These are phyloP conservation scores for Wickerhamiella azymoides DNA, from an alignment of 805 yeast species.

Conservation along the genomic window DNA sequence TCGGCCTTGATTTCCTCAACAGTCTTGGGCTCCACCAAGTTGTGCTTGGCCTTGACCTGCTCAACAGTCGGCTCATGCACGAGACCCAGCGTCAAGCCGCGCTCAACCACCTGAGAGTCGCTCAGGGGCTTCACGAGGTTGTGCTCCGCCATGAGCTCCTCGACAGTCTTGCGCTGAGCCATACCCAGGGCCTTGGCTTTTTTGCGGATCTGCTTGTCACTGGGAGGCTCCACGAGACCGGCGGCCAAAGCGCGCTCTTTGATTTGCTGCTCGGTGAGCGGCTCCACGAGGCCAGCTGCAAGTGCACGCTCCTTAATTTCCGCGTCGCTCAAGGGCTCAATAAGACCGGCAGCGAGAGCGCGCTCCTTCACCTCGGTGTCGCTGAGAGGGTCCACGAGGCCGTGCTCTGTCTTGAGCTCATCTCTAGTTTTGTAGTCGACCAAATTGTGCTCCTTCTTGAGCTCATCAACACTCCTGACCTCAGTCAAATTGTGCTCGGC, in stretches of 20 bases:
- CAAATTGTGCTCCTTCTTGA: slow-evolving; percentile 14
- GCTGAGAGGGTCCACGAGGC: neutral
- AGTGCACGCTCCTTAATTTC: slow-evolving; percentile 8
- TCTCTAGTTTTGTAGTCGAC: slow-evolving; percentile 8
- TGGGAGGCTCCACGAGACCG: slow-evolving; percentile 11
- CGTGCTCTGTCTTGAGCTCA: slow-evolving; percentile 9
- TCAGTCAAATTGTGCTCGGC: slow-evolving; percentile 14
- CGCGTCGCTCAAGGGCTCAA: slow-evolving; percentile 6
- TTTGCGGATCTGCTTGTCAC: slow-evolving; percentile 3
- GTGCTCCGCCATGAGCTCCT: slow-evolving; percentile 13
- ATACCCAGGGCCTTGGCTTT: slow-evolving; percentile 19
- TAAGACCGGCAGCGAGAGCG: neutral
- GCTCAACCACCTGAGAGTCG: slow-evolving; percentile 32
- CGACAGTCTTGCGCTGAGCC: slow-evolving; percentile 7
- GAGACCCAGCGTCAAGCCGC: slow-evolving; percentile 56
- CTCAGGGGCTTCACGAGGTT: slow-evolving; percentile 13
- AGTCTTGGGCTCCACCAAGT: slow-evolving; percentile 15
- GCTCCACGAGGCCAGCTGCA: slow-evolving; percentile 14
- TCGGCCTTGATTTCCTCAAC: neutral
- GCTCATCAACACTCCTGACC: slow-evolving; percentile 6
- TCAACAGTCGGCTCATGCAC: slow-evolving; percentile 56
- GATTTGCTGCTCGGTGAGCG: slow-evolving; percentile 35
- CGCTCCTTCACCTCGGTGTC: neutral
- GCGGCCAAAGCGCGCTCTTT: slow-evolving; percentile 1
- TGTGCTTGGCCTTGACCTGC: slow-evolving; percentile 14